Conservation (phyloP, 2,329 filamentous ascomycete species). For the Pseudogymnoascus sp. region DNA sequence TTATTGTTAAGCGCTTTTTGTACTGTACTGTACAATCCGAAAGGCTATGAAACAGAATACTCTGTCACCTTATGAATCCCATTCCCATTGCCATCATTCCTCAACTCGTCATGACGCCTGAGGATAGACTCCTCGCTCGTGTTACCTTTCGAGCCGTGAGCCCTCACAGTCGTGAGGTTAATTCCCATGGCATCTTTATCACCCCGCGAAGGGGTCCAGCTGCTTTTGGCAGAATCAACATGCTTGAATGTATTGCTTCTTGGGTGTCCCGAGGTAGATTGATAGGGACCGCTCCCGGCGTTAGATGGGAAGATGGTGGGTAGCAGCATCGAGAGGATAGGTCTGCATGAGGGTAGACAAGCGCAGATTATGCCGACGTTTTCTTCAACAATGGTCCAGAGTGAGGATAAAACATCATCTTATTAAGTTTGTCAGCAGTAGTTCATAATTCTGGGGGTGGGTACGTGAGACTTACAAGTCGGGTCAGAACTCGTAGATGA, state of each 20-base stretch:
- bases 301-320: slow-evolving; percentile 16
- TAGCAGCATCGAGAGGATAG: slow-evolving; percentile 22
- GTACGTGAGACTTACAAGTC: slow-evolving; percentile 13
- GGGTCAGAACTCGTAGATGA: slow-evolving; percentile 15
- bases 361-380: slow-evolving; percentile 32
- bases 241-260: slow-evolving; percentile 9
- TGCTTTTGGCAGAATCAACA: slow-evolving; percentile 11
- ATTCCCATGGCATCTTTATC: background rate
- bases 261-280: background rate
- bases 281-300: background rate
- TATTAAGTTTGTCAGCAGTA: background rate
- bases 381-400: slow-evolving; percentile 32
- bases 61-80: background rate
- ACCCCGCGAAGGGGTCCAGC: slow-evolving; percentile 12
- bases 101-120: background rate
- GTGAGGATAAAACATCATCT: slow-evolving; percentile 25
- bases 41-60: background rate
- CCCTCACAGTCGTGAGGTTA: slow-evolving; percentile 5
- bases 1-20: background rate
- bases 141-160: background rate
- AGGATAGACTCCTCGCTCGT: slow-evolving; percentile 14
- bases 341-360: slow-evolving; percentile 31
- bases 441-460: background rate
- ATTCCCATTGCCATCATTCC: background rate
- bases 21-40: background rate